Percentiles rank a stretch among this genome's conserved stretches.
Evolutionary conservation across 2,329 filamentous ascomycete genomes (phyloP).

Genomic region (Colletotrichum filicis): DNA sequence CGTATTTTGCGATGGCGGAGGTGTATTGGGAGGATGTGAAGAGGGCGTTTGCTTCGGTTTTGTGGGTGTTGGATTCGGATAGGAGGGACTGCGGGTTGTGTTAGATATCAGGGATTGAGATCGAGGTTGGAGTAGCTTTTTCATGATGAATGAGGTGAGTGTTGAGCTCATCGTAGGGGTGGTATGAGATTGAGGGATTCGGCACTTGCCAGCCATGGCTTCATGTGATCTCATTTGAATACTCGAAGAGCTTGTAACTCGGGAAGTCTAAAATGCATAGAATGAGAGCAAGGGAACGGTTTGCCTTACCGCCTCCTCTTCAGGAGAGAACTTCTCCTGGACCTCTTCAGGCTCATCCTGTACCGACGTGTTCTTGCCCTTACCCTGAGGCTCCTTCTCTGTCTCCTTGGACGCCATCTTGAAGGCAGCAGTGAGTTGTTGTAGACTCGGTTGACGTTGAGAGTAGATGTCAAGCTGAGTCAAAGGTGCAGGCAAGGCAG

Average conservation of each 20-base stretch:
- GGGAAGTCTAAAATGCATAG: neutral
- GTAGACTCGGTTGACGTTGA: neutral
- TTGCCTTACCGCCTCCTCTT: conserved; percentile 65
- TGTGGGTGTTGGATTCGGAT: conserved; percentile 76
- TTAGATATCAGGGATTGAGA: neutral
- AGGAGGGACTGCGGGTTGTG: conserved; percentile 67
- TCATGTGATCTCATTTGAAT: neutral
- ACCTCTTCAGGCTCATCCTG: conserved; percentile 42
- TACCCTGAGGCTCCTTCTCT: conserved; percentile 15
- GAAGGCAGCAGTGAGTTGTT: neutral
- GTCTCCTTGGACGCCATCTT: conserved; percentile 22
- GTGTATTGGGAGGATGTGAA: conserved; percentile 79
- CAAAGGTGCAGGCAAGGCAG: neutral
- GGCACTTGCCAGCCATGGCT: neutral
- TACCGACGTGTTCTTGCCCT: conserved; percentile 21
- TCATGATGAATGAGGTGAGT: neutral
- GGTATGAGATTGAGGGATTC: neutral
- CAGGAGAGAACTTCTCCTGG: conserved; percentile 58
- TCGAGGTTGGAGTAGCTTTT: neutral
- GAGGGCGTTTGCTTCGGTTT: conserved; percentile 81
- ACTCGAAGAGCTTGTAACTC: too few relatives aligned
- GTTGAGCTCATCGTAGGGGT: neutral
- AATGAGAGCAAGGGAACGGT: neutral
- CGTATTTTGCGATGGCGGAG: conserved; percentile 84
- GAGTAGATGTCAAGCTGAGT: neutral